These are phyloP conservation scores for Clitopilus passeckerianus DNA, from an alignment of 768 basidiomycete genomes.

Conservation along the genomic window DNA sequence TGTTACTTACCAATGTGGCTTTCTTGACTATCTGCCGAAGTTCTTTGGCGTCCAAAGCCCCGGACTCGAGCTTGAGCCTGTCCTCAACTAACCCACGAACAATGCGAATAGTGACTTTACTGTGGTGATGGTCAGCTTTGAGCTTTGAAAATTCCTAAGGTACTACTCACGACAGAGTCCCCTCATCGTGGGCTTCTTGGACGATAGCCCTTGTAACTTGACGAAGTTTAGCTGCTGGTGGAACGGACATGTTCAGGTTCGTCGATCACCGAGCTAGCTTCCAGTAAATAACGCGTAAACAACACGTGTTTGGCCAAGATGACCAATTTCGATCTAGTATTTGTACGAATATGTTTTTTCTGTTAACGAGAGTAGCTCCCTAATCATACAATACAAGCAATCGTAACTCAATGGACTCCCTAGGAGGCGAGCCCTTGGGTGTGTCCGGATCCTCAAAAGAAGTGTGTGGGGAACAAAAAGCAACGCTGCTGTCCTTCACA, in stretches of 20 bases:
- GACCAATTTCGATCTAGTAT: too few species aligned
- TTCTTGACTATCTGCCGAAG: constrained; percentile 45
- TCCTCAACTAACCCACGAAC: constrained; percentile 48
- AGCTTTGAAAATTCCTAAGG: background rate
- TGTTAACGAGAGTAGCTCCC: background rate
- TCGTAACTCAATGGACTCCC: constrained; percentile 48
- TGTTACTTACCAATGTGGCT: constrained; percentile 27
- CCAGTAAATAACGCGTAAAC: too few species aligned
- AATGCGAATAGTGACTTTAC: constrained; percentile 41
- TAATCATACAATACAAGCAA: constrained; percentile 34
- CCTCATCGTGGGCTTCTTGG: background rate
- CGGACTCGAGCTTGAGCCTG: constrained; percentile 36
- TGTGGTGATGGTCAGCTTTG: constrained; percentile 11
- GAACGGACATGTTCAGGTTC: background rate
- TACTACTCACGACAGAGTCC: background rate
- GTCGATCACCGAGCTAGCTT: background rate
- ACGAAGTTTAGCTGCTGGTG: background rate
- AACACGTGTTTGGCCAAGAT: too few species aligned
- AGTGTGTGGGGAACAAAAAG: constrained; percentile 45
- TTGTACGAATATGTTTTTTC: too few species aligned
- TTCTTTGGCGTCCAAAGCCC: constrained; percentile 33
- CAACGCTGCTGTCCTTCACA: constrained; percentile 34
- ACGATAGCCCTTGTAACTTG: background rate
- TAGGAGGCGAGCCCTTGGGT: constrained; percentile 32
- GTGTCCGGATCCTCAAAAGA: constrained; percentile 42